Base-by-base conservation (phyloP, 441 rosid species). In the Populus tomentosa region DNA sequence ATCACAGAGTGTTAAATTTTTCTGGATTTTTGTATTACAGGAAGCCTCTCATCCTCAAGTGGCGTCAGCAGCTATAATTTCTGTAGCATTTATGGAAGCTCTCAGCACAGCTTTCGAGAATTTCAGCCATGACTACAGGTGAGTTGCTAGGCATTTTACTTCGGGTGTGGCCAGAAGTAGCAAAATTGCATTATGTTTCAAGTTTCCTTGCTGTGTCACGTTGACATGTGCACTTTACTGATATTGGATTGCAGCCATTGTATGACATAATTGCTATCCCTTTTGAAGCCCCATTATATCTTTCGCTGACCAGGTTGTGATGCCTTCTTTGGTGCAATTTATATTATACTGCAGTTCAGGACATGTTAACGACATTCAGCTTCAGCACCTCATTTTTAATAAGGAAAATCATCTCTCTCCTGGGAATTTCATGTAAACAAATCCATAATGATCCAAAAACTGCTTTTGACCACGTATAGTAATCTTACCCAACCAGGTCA, bases 61-160 rank as follows among this genome's bases (percentile, higher is more conserved):
- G 84, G 98, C 98, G 50, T 93, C 98, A 71, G 94, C 98, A 72
- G 98, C 97, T 59, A 92, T 97, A 7, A 85, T 94, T 73, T 88
- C 99, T 69, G 99, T 97, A 62, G 98, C 99, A 38, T 94, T 92
- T 80, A 97, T 94, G 98, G 97, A 94, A 92, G 98, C 93, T 24
- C 85, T 97, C 21, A 87, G 97, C 86, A 86, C 91, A n/a, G 42
- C 91, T 76, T 97, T 97, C 71, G 89, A 92, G 88, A 92, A 78
- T 80, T 87, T 94, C 85, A 89, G 87, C 75, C 98, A 90, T 83
- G 94, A 87, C 72, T 97, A 94, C 86, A 90, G 88, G 99, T 94
- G 90, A 87, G 90, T 80, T 81, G 26, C 69, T 75, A 2, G 36
- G 14, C n/a, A 63, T 67, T 69, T 64, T 68, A 64, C 72, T 26